Evolutionary conservation across 805 yeast species (phyloP).

Genomic region (Teunomyces tritomae): DNA sequence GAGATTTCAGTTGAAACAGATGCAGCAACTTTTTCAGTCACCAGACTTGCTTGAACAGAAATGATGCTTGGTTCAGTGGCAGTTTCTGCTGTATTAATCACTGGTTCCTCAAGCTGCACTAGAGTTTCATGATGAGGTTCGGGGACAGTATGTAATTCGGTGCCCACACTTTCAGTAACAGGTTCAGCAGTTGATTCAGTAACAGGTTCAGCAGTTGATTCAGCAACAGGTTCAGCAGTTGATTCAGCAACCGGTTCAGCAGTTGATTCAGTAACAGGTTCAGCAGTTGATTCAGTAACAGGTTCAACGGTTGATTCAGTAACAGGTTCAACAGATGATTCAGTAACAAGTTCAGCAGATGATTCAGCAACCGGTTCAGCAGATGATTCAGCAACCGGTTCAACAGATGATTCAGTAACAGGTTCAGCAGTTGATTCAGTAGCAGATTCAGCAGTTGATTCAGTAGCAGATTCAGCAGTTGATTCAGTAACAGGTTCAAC

Average conservation of each 20-base stretch:
- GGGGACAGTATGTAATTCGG: neutral
- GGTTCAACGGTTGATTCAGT: neutral
- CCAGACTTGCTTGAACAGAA: neutral
- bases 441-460: neutral
- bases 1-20: neutral
- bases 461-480: neutral
- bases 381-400: neutral
- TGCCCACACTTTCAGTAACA: slow-evolving; percentile 4
- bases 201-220: neutral
- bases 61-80: neutral
- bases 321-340: neutral
- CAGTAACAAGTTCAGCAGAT: neutral
- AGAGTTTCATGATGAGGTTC: neutral
- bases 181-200: neutral
- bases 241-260: neutral
- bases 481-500: neutral
- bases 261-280: neutral
- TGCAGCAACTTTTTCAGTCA: neutral
- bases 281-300: neutral
- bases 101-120: neutral
- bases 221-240: neutral
- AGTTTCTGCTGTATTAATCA: neutral
- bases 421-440: neutral
- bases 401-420: neutral
- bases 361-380: neutral